phyloP scores from a whole-genome alignment of 2,329 filamentous ascomycete species.

The Penicillium decumbens region DNA sequence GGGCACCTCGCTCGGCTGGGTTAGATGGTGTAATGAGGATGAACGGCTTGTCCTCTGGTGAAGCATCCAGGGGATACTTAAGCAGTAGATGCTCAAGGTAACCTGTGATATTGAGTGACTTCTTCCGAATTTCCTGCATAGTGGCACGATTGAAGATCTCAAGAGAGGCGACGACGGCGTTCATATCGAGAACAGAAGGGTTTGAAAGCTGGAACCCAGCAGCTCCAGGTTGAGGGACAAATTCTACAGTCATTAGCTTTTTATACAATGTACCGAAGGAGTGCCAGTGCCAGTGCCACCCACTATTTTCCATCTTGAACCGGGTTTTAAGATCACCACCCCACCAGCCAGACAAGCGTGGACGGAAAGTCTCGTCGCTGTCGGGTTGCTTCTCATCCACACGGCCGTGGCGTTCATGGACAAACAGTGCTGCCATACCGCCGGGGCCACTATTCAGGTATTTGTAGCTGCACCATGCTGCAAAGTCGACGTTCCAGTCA shows the following conservation, averaged over 20 bases:
- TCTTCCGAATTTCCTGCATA: conserved; percentile 64
- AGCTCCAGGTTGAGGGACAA: conserved; percentile 72
- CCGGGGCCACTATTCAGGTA: conserved; percentile 86
- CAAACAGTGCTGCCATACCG: conserved; percentile 72
- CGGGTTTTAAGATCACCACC: conserved; percentile 70
- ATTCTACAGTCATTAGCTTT: conserved; percentile 43
- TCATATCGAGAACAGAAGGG: conserved; percentile 71
- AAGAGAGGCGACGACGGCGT: conserved; percentile 67
- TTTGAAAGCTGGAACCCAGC: conserved; percentile 83
- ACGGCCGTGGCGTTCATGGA: conserved; percentile 67
- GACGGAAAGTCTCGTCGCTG: conserved; percentile 52
- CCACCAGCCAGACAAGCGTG: conserved; percentile 79
- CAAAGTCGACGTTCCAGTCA: conserved; percentile 88
- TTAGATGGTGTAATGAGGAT: conserved; percentile 65
- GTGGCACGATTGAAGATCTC: conserved; percentile 68
- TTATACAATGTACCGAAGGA: not conserved
- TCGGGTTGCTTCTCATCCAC: conserved; percentile 35
- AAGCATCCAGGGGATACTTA: conserved; percentile 29
- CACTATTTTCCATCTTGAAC: conserved; percentile 75
- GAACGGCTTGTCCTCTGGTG: conserved; percentile 45
- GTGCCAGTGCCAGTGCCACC: not conserved
- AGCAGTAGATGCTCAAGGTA: conserved; percentile 68
- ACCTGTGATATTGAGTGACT: conserved; percentile 67
- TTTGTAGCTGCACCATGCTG: conserved; percentile 92
- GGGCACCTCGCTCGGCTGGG: conserved; percentile 66